phyloP scores from a whole-genome alignment of 768 basidiomycete genomes.

The Serendipita sp. region DNA sequence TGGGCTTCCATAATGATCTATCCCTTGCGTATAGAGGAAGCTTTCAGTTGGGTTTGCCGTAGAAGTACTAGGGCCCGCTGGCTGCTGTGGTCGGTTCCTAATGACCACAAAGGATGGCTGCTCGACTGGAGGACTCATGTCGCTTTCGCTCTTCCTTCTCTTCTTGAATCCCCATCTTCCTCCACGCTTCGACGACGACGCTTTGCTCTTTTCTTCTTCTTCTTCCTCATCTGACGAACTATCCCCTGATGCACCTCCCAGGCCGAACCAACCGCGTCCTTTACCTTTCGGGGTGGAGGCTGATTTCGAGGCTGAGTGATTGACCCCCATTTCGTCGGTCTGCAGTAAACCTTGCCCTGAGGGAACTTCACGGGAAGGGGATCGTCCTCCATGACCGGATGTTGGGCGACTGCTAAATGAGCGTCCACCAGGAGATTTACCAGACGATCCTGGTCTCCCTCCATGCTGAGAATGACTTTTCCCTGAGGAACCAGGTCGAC shows the following conservation, averaged over 20 bases:
- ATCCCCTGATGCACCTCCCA: neutral
- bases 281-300: neutral
- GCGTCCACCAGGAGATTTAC: neutral
- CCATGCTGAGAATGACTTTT: neutral
- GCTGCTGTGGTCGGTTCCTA: neutral
- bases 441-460: neutral
- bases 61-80: neutral
- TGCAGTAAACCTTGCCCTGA: neutral
- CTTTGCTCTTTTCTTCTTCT: neutral
- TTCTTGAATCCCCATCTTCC: neutral
- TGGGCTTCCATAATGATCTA: neutral
- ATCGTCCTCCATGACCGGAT: neutral
- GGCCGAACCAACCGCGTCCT: neutral
- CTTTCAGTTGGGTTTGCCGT: neutral
- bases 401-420: neutral
- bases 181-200: neutral
- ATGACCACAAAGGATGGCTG: constrained; percentile 3
- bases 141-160: constrained; percentile 4
- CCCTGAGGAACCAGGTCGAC: neutral
- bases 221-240: constrained; percentile 5
- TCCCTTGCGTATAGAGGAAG: neutral
- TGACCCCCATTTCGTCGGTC: neutral
- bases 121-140: neutral
- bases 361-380: neutral
- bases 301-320: neutral